Percentiles rank a stretch among this genome's conserved stretches.
These are phyloP conservation scores for Solanum clarkiae DNA, from an alignment of 257 asterid species.

Conservation along the genomic window DNA sequence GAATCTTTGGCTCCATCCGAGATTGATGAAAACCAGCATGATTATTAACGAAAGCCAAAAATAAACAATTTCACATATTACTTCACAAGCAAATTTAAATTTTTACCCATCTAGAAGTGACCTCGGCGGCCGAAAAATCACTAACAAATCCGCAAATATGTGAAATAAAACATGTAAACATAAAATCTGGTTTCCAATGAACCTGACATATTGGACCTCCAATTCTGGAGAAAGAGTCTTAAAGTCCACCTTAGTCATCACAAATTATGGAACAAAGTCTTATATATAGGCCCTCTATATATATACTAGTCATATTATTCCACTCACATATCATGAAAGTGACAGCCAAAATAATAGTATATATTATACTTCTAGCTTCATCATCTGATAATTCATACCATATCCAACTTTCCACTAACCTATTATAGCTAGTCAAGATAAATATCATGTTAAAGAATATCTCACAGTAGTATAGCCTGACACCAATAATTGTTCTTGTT, in stretches of 20 bases:
- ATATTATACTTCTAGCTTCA: neutral
- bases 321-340: slow-evolving; percentile 14
- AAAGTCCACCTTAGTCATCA: neutral
- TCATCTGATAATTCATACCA: neutral
- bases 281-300: neutral
- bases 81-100: neutral
- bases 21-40: too few relatives aligned
- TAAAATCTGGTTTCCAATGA: slow-evolving; percentile 16
- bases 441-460: neutral
- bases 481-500: neutral
- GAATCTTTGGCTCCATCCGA: too few relatives aligned
- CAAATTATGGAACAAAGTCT: slow-evolving; percentile 7
- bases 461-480: neutral
- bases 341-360: slow-evolving; percentile 2
- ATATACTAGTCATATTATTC: slow-evolving; percentile 1
- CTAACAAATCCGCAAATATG: neutral
- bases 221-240: neutral
- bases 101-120: neutral
- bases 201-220: slow-evolving; percentile 9
- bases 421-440: neutral
- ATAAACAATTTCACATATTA: neutral
- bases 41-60: neutral
- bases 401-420: slow-evolving; percentile 1
- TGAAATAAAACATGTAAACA: neutral
- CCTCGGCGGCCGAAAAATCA: neutral